A percentile compares a stretch with the other conserved stretches of the same genome.
These are phyloP conservation scores for Colletotrichum sp. DNA, from an alignment of 2,329 filamentous ascomycete genomes.

Conservation along the genomic window DNA sequence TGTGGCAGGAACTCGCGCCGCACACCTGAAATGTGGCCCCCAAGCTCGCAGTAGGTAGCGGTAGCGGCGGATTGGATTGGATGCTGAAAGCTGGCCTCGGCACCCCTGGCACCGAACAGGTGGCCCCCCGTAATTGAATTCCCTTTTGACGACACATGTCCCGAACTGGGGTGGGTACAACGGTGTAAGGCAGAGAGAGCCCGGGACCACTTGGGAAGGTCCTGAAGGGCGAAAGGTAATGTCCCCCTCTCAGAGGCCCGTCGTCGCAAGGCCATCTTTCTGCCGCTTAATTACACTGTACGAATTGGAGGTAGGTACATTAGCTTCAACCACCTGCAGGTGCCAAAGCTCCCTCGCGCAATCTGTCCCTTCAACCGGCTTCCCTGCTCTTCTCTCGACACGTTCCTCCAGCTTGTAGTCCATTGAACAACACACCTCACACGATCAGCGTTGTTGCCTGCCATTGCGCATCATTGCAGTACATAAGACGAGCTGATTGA, in stretches of 20 bases:
- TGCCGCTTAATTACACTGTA: not conserved
- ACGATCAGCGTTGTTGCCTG: not conserved
- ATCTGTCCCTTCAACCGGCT: slow-evolving; percentile 22
- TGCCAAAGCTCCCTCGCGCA: slow-evolving; percentile 11
- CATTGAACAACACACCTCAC: not conserved
- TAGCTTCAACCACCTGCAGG: not conserved
- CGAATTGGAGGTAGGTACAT: not conserved
- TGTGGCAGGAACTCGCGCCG: slow-evolving; percentile 3
- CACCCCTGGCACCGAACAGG: slow-evolving; percentile 5
- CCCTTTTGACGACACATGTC: slow-evolving; percentile 26
- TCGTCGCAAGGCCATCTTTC: not conserved
- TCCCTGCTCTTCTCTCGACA: slow-evolving; percentile 21
- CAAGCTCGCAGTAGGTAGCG: not conserved
- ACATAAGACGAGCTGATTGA: not conserved
- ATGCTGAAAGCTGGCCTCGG: not conserved
- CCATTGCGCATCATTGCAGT: not conserved
- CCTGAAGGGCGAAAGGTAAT: slow-evolving; percentile 9
- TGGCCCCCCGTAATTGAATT: slow-evolving; percentile 1
- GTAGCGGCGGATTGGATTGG: not conserved
- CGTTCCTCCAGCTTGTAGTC: not conserved
- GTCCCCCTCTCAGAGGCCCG: not conserved
- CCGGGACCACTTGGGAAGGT: not conserved
- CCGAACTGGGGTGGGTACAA: slow-evolving; percentile 4
- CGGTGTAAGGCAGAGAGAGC: not conserved
- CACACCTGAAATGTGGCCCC: not conserved